phyloP scores from a whole-genome alignment of 495 filamentous ascomycete genomes.

The Penicillium mononematosum region DNA sequence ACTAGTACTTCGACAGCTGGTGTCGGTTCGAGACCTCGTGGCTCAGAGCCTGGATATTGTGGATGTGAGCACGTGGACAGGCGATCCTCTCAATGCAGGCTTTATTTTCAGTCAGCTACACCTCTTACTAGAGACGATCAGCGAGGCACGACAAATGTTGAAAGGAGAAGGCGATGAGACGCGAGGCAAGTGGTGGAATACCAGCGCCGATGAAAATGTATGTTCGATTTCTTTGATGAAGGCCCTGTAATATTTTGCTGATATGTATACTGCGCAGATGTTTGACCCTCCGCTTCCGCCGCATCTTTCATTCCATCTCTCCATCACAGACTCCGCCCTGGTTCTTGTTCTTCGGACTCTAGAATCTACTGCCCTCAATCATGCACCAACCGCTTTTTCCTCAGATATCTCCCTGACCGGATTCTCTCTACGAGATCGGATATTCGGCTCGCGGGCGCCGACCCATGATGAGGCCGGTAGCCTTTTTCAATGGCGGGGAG shows the following conservation, averaged over 20 bases:
- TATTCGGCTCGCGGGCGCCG: slow-evolving; percentile 54
- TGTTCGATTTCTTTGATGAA: slow-evolving; percentile 11
- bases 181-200: slow-evolving; percentile 58
- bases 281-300: slow-evolving; percentile 60
- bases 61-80: slow-evolving; percentile 68
- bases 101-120: slow-evolving; percentile 81
- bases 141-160: slow-evolving; percentile 59
- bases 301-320: slow-evolving; percentile 70
- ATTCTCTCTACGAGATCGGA: slow-evolving; percentile 56
- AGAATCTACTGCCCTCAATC: slow-evolving; percentile 58
- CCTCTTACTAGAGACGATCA: slow-evolving; percentile 71
- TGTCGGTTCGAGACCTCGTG: slow-evolving; percentile 69
- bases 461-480: slow-evolving; percentile 81
- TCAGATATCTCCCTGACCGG: slow-evolving; percentile 52
- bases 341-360: slow-evolving; percentile 78
- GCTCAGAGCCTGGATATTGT: slow-evolving; percentile 76
- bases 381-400: slow-evolving; percentile 60
- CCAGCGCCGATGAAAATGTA: slow-evolving; percentile 53
- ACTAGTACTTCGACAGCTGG: slow-evolving; percentile 63
- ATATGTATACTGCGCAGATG: slow-evolving; percentile 23
- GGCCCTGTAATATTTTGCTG: not conserved
- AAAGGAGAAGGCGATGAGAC: slow-evolving; percentile 51
- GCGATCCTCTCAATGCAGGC: slow-evolving; percentile 53
- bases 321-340: slow-evolving; percentile 73
- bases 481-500: slow-evolving; percentile 64